Evolutionary conservation across 768 basidiomycete species (phyloP).

Genomic region (Tricholoma flavovirens): DNA sequence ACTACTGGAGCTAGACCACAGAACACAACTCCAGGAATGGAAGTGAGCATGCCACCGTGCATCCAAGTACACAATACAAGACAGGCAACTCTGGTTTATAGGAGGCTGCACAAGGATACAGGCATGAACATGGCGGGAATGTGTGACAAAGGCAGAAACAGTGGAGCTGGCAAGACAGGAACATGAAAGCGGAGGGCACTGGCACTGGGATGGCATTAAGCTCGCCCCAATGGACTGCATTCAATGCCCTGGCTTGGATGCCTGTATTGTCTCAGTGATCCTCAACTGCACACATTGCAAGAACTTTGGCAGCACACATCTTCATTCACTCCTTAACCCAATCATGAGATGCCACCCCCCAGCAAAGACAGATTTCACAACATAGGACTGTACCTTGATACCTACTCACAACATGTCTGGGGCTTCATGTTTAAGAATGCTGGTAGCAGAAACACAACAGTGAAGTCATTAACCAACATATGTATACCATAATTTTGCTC

Average conservation of each 20-base stretch:
- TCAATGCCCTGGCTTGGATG: no score
- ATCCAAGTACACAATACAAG: constrained; percentile 3
- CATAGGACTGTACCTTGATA: neutral
- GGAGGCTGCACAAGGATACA: neutral
- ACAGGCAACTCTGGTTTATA: constrained; percentile 11
- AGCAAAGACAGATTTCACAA: constrained; percentile 26
- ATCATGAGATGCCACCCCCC: neutral
- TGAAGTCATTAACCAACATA: no score
- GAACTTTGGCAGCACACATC: constrained; percentile 23
- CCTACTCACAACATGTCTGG: constrained; percentile 27
- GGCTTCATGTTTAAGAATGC: constrained; percentile 19
- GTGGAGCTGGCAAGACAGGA: no score
- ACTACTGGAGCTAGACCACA: neutral
- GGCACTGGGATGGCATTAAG: neutral
- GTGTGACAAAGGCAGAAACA: constrained; percentile 1
- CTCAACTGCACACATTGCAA: constrained; percentile 18
- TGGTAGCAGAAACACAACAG: neutral
- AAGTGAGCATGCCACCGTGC: constrained; percentile 4
- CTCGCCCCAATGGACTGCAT: neutral
- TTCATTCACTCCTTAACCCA: constrained; percentile 28
- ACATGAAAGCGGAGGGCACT: neutral
- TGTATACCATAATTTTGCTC: no score
- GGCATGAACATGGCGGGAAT: constrained; percentile 1
- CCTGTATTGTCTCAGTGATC: neutral
- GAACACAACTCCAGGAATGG: neutral